Conservation (phyloP, 2,329 filamentous ascomycete genomes). For the Penicillium sclerotigenum region DNA sequence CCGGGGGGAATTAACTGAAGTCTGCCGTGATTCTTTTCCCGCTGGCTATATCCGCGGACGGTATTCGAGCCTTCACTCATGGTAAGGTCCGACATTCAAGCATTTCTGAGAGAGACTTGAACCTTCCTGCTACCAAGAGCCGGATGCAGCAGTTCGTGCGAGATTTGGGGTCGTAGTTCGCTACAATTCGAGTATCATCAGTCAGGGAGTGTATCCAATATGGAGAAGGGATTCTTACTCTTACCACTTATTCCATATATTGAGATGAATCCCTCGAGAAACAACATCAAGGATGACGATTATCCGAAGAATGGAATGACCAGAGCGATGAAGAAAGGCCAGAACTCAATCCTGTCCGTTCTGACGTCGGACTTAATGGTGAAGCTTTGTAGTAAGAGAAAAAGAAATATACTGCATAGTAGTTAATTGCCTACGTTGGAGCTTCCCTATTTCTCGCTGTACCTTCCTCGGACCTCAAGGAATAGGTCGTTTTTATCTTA, state of each 20-base stretch:
- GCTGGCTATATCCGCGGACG: too few species aligned
- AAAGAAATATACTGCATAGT: too few species aligned
- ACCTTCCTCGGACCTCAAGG: too few species aligned
- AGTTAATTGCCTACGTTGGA: too few species aligned
- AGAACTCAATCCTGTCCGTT: background rate
- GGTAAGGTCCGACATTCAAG: background rate
- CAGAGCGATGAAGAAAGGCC: background rate
- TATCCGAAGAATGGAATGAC: too few species aligned
- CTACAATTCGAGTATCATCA: background rate
- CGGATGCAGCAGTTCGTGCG: too few species aligned
- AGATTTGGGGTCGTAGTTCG: too few species aligned
- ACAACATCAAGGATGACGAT: too few species aligned
- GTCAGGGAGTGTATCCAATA: too few species aligned
- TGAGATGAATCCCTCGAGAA: background rate
- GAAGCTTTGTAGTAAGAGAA: background rate
- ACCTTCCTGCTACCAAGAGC: background rate
- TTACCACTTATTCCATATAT: background rate
- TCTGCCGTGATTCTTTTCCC: too few species aligned
- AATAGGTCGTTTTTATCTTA: too few species aligned
- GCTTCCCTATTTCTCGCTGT: too few species aligned
- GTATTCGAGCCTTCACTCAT: background rate
- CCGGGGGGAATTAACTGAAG: fast-evolving
- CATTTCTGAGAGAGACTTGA: background rate
- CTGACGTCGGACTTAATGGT: background rate
- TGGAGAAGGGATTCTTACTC: background rate